Evolutionary conservation across 2,329 filamentous ascomycete genomes (phyloP).

Genomic region (Thelonectria olida): DNA sequence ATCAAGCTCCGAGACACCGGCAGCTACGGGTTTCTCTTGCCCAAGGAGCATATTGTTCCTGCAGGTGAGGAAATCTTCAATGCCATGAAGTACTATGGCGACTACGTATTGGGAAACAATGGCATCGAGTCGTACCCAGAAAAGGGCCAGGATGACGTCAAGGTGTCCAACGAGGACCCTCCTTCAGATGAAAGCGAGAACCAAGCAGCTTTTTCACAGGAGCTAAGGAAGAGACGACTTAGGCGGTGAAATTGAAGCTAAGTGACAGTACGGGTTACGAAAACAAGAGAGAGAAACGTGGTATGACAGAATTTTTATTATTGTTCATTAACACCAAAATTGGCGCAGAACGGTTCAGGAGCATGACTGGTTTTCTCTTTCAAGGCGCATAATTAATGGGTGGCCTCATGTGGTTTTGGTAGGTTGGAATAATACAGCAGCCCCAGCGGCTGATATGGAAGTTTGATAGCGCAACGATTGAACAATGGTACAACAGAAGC

Average conservation of each 20-base stretch:
- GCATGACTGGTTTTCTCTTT: constrained; percentile 20
- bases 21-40: constrained; percentile 92
- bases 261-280: constrained; percentile 3
- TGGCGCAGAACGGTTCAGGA: constrained; percentile 30
- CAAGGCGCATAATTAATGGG: constrained; percentile 13
- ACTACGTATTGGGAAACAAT: constrained; percentile 78
- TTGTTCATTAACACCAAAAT: constrained; percentile 9
- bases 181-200: constrained; percentile 23
- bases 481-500: background rate
- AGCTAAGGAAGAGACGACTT: constrained; percentile 43
- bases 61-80: constrained; percentile 89
- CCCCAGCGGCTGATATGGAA: background rate
- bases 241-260: constrained; percentile 35
- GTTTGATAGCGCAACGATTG: background rate
- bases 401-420: constrained; percentile 16
- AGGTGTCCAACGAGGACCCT: constrained; percentile 14
- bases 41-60: constrained; percentile 85
- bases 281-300: constrained; percentile 23
- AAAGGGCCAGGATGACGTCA: constrained; percentile 33
- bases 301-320: constrained; percentile 8
- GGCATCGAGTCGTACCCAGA: constrained; percentile 62
- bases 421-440: background rate
- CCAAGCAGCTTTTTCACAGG: constrained; percentile 27
- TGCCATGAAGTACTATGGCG: constrained; percentile 84
- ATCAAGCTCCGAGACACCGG: constrained; percentile 94